Conservation (phyloP, 306 rosid genomes). For the Oxytropis ochrocephala region DNA sequence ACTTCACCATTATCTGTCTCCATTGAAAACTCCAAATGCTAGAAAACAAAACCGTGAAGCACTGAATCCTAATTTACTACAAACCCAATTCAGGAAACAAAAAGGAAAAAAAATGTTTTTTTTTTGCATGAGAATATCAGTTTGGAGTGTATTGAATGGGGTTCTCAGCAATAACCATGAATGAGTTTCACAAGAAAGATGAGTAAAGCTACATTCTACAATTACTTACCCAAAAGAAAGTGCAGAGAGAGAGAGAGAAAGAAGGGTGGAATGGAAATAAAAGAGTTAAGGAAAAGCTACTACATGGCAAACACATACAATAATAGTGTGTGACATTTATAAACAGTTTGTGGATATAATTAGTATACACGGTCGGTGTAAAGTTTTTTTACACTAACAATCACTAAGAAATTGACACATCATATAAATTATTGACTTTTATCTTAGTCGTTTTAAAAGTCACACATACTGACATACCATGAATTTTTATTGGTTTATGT, state of each 20-base stretch:
- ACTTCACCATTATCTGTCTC: conserved; percentile 56
- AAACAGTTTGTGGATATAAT: neutral
- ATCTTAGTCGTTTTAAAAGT: no score
- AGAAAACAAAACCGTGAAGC: conserved; percentile 1
- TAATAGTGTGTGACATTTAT: conserved; percentile 11
- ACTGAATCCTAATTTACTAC: conserved; percentile 28
- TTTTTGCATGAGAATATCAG: conserved; percentile 16
- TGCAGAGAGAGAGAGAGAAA: conserved; percentile 13
- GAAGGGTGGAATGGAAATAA: neutral
- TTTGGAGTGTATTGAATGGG: conserved; percentile 19
- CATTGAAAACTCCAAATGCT: conserved; percentile 50
- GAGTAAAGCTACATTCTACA: conserved; percentile 51
- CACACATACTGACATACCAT: no score
- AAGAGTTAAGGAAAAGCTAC: conserved; percentile 28
- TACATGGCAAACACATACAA: neutral
- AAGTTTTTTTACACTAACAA: no score
- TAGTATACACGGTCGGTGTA: no score
- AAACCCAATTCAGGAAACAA: conserved; percentile 18
- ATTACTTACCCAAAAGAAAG: conserved; percentile 41
- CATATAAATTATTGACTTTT: no score
- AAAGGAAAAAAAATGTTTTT: neutral
- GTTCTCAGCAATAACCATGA: conserved; percentile 25
- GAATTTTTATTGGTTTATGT: no score
- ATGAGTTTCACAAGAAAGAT: conserved; percentile 40
- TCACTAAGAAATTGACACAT: no score